Percentiles rank a stretch among this genome's conserved stretches.
These are phyloP conservation scores for Ascochyta koolunga DNA, from an alignment of 2,329 filamentous ascomycete species.

Conservation along the genomic window DNA sequence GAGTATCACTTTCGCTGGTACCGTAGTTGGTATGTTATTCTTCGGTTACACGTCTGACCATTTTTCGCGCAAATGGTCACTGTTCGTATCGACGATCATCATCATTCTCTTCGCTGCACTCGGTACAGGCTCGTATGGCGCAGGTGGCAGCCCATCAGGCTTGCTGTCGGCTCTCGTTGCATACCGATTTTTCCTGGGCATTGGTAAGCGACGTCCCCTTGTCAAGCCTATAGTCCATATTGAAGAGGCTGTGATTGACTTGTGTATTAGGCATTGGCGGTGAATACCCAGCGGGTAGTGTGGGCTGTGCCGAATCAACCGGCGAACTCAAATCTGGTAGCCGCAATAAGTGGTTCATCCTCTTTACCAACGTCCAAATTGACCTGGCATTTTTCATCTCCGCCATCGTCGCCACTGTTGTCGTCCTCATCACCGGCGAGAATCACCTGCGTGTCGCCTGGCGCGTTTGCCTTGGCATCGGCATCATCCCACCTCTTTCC, in stretches of 20 bases:
- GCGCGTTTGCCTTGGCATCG: slow-evolving; percentile 74
- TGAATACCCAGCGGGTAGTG: slow-evolving; percentile 82
- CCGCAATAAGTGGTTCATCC: slow-evolving; percentile 80
- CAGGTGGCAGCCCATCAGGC: slow-evolving; percentile 68
- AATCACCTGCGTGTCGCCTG: slow-evolving; percentile 76
- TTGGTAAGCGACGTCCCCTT: slow-evolving; percentile 38
- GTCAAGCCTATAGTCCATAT: background rate
- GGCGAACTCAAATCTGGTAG: slow-evolving; percentile 80
- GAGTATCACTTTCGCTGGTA: slow-evolving; percentile 85
- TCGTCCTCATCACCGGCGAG: slow-evolving; percentile 61
- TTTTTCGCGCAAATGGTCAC: slow-evolving; percentile 82
- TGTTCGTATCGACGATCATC: slow-evolving; percentile 81
- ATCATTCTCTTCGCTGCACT: slow-evolving; percentile 85
- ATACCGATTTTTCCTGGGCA: slow-evolving; percentile 79
- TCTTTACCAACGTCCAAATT: slow-evolving; percentile 89
- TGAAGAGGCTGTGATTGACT: background rate
- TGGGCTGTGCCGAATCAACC: slow-evolving; percentile 82
- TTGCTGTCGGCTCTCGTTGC: slow-evolving; percentile 80
- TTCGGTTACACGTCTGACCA: slow-evolving; percentile 85
- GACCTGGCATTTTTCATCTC: slow-evolving; percentile 84
- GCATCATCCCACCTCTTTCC: slow-evolving; percentile 55
- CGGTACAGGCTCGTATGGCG: slow-evolving; percentile 76
- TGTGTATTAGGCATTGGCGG: slow-evolving; percentile 66
- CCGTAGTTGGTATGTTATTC: slow-evolving; percentile 78
- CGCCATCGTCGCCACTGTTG: slow-evolving; percentile 74